phyloP scores from a whole-genome alignment of 768 basidiomycete genomes.

The Strobilomyces confusus region DNA sequence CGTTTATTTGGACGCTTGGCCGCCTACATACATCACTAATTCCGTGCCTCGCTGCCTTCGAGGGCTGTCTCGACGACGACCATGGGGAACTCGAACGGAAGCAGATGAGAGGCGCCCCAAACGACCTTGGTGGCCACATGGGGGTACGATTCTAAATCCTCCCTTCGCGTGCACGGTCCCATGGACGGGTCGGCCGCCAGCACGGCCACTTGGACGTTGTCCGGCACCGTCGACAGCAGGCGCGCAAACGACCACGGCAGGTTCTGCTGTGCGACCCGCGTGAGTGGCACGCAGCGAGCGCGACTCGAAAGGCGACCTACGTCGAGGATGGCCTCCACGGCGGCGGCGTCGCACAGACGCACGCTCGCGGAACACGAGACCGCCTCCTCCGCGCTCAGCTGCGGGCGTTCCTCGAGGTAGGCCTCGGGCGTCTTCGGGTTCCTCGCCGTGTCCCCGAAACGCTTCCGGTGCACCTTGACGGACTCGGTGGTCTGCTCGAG shows the following conservation, averaged over 20 bases:
- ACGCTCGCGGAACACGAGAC: neutral
- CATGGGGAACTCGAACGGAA: constrained; percentile 13
- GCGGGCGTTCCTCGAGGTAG: neutral
- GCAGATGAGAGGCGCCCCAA: constrained; percentile 12
- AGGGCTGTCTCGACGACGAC: constrained; percentile 14
- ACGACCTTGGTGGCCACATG: constrained; percentile 1
- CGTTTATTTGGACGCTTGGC: neutral
- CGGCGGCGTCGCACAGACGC: constrained; percentile 6
- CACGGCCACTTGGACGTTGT: constrained; percentile 8
- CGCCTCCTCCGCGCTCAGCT: constrained; percentile 4
- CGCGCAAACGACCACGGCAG: constrained; percentile 20
- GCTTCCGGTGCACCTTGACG: neutral
- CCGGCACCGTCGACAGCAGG: neutral
- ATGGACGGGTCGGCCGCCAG: constrained; percentile 15
- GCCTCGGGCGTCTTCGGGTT: neutral
- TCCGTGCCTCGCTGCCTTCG: neutral
- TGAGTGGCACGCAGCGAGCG: neutral
- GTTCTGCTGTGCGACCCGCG: constrained; percentile 16
- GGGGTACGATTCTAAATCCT: constrained; percentile 4
- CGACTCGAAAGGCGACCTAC: constrained; percentile 1
- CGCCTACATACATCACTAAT: neutral
- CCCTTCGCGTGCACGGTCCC: neutral
- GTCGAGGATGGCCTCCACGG: constrained; percentile 9
- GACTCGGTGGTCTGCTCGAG: neutral
- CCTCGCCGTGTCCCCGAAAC: neutral